Conservation (phyloP, 2,329 filamentous ascomycete species). For the Coniochaeta sp. region DNA sequence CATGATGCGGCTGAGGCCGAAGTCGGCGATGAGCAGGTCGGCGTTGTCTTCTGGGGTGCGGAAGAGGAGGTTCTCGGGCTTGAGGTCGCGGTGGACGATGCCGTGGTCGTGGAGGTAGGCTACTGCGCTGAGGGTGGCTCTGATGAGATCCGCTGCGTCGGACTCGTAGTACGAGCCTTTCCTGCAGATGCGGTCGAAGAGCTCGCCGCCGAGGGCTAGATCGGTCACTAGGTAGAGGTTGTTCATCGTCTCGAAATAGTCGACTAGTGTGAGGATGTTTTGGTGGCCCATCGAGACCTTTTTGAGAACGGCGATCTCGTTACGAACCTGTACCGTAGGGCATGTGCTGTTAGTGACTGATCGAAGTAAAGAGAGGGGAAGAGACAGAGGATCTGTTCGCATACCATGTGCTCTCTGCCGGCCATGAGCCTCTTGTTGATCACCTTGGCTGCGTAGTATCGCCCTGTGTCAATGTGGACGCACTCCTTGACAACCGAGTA, state of each 20-base stretch:
- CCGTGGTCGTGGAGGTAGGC: conserved; percentile 98
- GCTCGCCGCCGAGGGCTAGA: conserved; percentile 88
- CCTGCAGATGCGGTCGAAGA: conserved; percentile 97
- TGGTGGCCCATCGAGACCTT: conserved; percentile 98
- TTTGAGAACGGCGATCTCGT: conserved; percentile 96
- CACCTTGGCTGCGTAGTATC: conserved; percentile 98
- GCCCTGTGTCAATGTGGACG: conserved; percentile 93
- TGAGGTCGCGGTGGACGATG: conserved; percentile 95
- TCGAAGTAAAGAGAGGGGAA: neutral
- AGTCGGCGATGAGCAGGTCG: conserved; percentile 93
- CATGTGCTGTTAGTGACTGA: neutral
- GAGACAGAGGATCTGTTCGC: conserved; percentile 9
- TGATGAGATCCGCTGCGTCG: conserved; percentile 90
- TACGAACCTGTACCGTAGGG: conserved; percentile 60
- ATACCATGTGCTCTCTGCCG: conserved; percentile 94
- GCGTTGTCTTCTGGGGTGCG: conserved; percentile 96
- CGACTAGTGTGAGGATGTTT: conserved; percentile 94
- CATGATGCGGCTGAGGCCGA: conserved; percentile 94
- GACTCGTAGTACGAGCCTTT: conserved; percentile 99
- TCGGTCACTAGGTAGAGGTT: conserved; percentile 98
- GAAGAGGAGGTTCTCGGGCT: conserved; percentile 95
- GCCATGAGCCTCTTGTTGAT: conserved; percentile 99
- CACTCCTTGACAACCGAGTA: conserved; percentile 99
- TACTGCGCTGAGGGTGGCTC: conserved; percentile 91
- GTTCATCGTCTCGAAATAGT: conserved; percentile 99